Base-by-base conservation (phyloP, 1,139 yeast species). In the Komagataea norvegica region DNA sequence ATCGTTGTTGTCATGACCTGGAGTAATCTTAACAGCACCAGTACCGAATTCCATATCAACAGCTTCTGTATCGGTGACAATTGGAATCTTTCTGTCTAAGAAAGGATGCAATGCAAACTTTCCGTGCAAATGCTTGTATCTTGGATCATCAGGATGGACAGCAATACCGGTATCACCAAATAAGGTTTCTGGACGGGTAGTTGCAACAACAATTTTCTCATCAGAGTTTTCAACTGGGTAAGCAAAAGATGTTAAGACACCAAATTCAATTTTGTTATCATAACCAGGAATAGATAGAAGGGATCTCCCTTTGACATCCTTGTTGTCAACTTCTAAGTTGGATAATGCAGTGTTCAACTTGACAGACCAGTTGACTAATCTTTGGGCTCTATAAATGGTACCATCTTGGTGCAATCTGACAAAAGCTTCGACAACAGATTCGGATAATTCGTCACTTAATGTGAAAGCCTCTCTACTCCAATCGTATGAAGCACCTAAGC, bases 1-100 rank as follows among this genome's bases (percentile, higher is more conserved):
- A 86, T 91, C 98, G 73, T 91, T 91, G 56, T 83, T 86, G 65
- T 91, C 98, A 64, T 91, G 98, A 38, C 95, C 96, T 43, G 98
- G 98, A 17, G 98, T 91, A 59, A 91, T 91, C 68, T 91, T 91
- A 49, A 91, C 98, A 31, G 98, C 98, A 81, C 98, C 98, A 49
- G 98, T 91, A 73, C 98, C 98, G 54, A 91, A 91, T 64, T 86
- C 95, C 97, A 91, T 91, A 63, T 91, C 98, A 47, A 91, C 98
- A 28, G 97, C 93, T 65, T 87, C 95, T 27, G 80, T 61, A 61
- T 91, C 98, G 40, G 89, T 76, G 45, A 91, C 70, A 58, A 91
- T 87, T 49, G 98, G 98, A 41, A 91, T 65, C 57, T 77, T 72
- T 61, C 89, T 82, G 59, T 83, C 86, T 53, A 87, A 67, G 65